phyloP scores from a whole-genome alignment of 2,329 filamentous ascomycete species.

The Arthrinium phaeospermum region DNA sequence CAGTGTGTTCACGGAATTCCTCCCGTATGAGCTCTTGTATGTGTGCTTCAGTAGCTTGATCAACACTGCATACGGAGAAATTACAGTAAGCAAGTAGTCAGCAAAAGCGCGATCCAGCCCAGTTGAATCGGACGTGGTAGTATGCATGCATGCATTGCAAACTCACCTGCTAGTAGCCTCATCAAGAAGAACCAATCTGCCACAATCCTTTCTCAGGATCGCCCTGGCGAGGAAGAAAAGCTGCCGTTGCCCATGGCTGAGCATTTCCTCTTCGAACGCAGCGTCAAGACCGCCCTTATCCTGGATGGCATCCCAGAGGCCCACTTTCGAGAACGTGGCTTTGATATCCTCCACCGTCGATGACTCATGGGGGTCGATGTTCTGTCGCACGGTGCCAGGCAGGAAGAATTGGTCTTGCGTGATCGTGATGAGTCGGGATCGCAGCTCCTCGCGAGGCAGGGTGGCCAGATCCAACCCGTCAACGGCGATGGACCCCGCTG shows the following conservation, averaged over 20 bases:
- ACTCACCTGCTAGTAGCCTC: slow-evolving; percentile 46
- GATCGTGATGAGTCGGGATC: slow-evolving; percentile 46
- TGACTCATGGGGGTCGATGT: slow-evolving; percentile 39
- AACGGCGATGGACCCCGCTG: slow-evolving; percentile 28
- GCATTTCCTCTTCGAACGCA: slow-evolving; percentile 46
- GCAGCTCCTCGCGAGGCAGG: slow-evolving; percentile 38
- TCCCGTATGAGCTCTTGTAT: slow-evolving; percentile 26
- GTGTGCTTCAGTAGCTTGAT: slow-evolving; percentile 26
- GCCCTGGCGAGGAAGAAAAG: slow-evolving; percentile 36
- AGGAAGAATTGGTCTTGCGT: slow-evolving; percentile 52
- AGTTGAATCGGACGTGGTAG: not conserved
- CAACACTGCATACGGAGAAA: slow-evolving; percentile 24
- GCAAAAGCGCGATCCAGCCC: not conserved
- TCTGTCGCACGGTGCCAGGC: slow-evolving; percentile 42
- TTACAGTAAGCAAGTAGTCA: not conserved
- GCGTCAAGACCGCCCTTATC: slow-evolving; percentile 33
- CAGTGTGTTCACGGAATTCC: slow-evolving; percentile 47
- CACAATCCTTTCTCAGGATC: slow-evolving; percentile 33
- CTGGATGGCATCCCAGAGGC: slow-evolving; percentile 30
- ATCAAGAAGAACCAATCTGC: slow-evolving; percentile 51
- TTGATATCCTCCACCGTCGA: slow-evolving; percentile 30
- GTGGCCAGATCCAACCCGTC: slow-evolving; percentile 40
- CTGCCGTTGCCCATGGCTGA: slow-evolving; percentile 55
- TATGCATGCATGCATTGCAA: not conserved
- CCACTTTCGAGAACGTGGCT: slow-evolving; percentile 31